Percentiles rank a stretch among this genome's conserved stretches.
Conservation (phyloP, 805 yeast species). For the Cyberlindnera amylophila region DNA sequence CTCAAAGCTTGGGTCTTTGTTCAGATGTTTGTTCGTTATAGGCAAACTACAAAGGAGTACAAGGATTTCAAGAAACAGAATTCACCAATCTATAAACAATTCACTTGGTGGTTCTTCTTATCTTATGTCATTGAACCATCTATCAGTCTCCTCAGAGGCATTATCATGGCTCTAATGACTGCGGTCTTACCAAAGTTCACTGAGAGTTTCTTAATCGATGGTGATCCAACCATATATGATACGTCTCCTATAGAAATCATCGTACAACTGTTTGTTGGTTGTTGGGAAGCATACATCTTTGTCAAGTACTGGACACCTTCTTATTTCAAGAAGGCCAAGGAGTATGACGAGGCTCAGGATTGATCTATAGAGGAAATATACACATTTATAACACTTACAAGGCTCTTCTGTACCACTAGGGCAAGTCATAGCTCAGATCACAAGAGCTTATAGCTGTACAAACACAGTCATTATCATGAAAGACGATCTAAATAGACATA, state of each 20-base stretch:
- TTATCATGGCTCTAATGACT: no score
- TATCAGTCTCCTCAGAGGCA: neutral
- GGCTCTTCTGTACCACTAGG: no score
- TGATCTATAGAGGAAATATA: no score
- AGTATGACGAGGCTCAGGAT: slow-evolving; percentile 7
- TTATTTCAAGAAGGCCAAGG: slow-evolving; percentile 1
- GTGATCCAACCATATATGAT: no score
- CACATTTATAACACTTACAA: no score
- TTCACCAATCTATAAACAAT: slow-evolving; percentile 3
- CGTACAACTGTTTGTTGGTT: neutral
- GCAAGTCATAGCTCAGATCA: no score
- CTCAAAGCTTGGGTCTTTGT: no score
- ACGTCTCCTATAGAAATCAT: neutral
- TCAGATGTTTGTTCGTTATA: neutral
- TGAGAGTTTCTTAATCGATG: neutral
- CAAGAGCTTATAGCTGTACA: no score
- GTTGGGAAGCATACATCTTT: neutral
- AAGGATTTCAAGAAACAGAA: slow-evolving; percentile 4
- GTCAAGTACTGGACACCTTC: slow-evolving; percentile 4
- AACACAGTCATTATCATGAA: no score
- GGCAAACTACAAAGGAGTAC: neutral
- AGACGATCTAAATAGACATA: no score
- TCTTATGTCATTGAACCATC: neutral
- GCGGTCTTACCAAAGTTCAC: neutral
- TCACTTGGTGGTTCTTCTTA: neutral